phyloP scores from a whole-genome alignment of 2,329 filamentous ascomycete species.

The Septoria petroselini region DNA sequence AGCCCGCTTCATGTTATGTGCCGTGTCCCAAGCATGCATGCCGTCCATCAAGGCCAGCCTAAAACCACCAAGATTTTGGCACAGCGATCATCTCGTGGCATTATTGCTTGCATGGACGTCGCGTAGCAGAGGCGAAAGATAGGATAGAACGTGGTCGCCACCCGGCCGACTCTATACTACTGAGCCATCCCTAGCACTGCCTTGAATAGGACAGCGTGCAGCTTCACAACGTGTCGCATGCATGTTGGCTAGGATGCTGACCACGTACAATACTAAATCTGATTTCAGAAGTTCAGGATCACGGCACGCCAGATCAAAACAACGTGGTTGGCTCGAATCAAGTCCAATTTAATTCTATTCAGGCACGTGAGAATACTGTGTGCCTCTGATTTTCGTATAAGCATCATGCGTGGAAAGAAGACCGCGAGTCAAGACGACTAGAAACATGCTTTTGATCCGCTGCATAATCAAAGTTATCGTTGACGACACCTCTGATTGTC shows the following conservation, averaged over 20 bases:
- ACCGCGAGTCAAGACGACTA: no score
- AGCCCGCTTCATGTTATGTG: not conserved
- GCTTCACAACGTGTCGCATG: not conserved
- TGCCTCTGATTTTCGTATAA: no score
- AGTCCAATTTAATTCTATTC: no score
- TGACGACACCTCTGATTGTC: no score
- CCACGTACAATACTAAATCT: not conserved
- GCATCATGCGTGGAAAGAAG: no score
- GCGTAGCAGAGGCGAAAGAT: not conserved
- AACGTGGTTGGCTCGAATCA: no score
- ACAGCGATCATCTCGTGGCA: not conserved
- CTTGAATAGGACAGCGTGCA: not conserved
- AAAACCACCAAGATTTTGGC: not conserved
- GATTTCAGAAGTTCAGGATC: no score
- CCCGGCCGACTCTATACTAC: slow-evolving; percentile 11
- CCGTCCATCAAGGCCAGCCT: not conserved
- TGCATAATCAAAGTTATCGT: no score
- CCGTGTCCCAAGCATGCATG: not conserved
- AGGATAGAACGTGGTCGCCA: slow-evolving; percentile 5
- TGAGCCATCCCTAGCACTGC: not conserved
- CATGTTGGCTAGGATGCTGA: not conserved
- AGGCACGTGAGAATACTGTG: no score
- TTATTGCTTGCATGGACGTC: not conserved
- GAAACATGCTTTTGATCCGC: no score
- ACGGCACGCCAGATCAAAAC: no score